These are phyloP conservation scores for Astragalus glycyphyllos DNA, from an alignment of 306 rosid species.

Conservation along the genomic window DNA sequence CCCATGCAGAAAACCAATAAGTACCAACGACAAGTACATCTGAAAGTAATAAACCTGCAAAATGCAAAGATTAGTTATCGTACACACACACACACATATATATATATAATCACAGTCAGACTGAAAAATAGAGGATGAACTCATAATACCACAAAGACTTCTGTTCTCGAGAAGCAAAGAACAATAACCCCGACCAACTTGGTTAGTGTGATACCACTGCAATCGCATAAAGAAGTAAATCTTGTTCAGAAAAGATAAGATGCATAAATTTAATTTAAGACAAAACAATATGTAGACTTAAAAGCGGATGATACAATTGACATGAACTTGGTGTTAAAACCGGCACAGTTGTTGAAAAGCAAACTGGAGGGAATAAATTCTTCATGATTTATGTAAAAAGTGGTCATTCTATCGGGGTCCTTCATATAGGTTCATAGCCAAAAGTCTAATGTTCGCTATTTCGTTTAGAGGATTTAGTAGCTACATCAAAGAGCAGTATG, in stretches of 20 bases:
- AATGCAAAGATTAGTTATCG: slow-evolving; percentile 32
- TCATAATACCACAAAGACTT: slow-evolving; percentile 92
- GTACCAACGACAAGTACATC: slow-evolving; percentile 92
- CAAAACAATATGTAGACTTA: slow-evolving; percentile 19
- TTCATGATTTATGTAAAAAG: slow-evolving; percentile 6
- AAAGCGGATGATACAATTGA: slow-evolving; percentile 26
- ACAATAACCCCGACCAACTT: slow-evolving; percentile 96
- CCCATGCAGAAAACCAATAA: slow-evolving; percentile 96
- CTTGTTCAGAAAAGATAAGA: slow-evolving; percentile 18
- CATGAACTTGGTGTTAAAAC: slow-evolving; percentile 25
- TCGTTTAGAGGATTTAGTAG: slow-evolving; percentile 28
- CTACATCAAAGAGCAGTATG: slow-evolving; percentile 19
- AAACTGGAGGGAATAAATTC: slow-evolving; percentile 29
- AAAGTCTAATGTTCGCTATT: not conserved
- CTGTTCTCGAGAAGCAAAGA: slow-evolving; percentile 94
- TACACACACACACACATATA: not conserved
- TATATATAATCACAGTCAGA: not conserved
- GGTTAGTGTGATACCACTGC: slow-evolving; percentile 95
- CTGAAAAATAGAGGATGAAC: slow-evolving; percentile 27
- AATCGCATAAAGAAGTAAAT: slow-evolving; percentile 35
- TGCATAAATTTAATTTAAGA: slow-evolving; percentile 28
- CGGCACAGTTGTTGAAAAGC: slow-evolving; percentile 12
- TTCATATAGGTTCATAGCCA: not conserved
- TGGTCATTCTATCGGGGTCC: slow-evolving; percentile 10
- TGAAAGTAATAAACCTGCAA: slow-evolving; percentile 95